These are phyloP conservation scores for Jackrogersella minutella DNA, from an alignment of 495 filamentous ascomycete species.

Conservation along the genomic window DNA sequence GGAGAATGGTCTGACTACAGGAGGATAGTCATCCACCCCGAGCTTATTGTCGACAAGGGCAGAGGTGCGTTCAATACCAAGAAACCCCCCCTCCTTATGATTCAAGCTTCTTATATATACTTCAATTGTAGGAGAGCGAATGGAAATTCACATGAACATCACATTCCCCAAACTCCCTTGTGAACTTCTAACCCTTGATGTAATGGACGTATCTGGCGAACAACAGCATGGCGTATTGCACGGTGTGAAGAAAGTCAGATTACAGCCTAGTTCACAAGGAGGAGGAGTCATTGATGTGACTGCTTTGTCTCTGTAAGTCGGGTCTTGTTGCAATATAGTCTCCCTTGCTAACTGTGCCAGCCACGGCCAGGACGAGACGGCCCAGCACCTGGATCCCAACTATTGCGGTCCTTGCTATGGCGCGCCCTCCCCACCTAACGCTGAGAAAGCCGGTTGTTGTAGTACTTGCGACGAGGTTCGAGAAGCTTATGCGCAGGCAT, in stretches of 20 bases:
- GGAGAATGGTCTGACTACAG: slow-evolving; percentile 96
- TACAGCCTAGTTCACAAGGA: slow-evolving; percentile 75
- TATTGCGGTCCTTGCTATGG: slow-evolving; percentile 97
- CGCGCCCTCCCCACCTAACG: slow-evolving; percentile 73
- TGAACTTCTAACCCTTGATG: slow-evolving; percentile 93
- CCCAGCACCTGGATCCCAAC: slow-evolving; percentile 83
- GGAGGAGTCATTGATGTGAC: slow-evolving; percentile 79
- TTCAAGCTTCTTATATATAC: slow-evolving; percentile 24
- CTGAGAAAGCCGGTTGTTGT: slow-evolving; percentile 83
- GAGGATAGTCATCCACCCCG: slow-evolving; percentile 83
- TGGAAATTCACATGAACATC: slow-evolving; percentile 99
- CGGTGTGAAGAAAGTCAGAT: slow-evolving; percentile 86
- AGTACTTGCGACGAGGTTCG: slow-evolving; percentile 96
- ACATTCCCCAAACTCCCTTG: slow-evolving; percentile 94
- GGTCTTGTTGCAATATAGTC: neutral
- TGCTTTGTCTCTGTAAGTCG: slow-evolving; percentile 73
- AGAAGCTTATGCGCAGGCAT: slow-evolving; percentile 86
- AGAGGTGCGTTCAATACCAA: slow-evolving; percentile 69
- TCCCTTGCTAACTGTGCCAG: slow-evolving; percentile 50
- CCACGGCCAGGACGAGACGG: slow-evolving; percentile 66
- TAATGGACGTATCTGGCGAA: slow-evolving; percentile 98
- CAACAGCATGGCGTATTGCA: slow-evolving; percentile 93
- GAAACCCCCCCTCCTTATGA: slow-evolving; percentile 15
- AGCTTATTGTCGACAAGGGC: slow-evolving; percentile 95
- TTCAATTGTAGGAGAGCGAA: slow-evolving; percentile 77